Base-by-base conservation (phyloP, 176 grass and related monocot species). In the Aegilops tauschii region DNA sequence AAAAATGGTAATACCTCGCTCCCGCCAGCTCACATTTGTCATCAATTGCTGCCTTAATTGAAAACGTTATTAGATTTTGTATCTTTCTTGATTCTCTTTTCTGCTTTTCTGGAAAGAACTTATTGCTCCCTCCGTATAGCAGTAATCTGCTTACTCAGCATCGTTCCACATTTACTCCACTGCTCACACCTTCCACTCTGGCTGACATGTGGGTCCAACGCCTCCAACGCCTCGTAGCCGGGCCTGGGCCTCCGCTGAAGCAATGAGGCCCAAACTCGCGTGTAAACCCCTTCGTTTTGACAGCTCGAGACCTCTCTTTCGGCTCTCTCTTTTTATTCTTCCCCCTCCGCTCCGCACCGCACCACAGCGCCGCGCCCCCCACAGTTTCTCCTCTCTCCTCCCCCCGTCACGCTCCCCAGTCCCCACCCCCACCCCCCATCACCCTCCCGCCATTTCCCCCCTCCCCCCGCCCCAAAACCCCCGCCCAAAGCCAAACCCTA, bases 401-500 rank as follows among this genome's bases (percentile, higher is more conserved):
- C 39, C 39, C 34, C 67, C 59, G 49, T 65, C 62, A 8, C 64
- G 6, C 29, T 6, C 68, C 45, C 45, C 45, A 4, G 31, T 31
- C 44, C 44, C 11, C 44, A 0, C 49, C 49, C 16, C 50, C 2
- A 0, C 32, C 4, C 25, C 12, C 32, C 4, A 3, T 13, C 35
- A 27, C 18, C 83, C 85, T 85, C 93, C 81, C 85, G 87, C 85
- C 87, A 90, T 79, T 92, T 89, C 90, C 34, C 72, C 72, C 64
- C 77, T 13, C 44, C 14, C 72, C 67, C 45, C 30, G 5, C 12
- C 72, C 81, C 79, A 37, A 82, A 84, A 42, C 77, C 45, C 85
- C 28, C 85, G 21, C 12, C 12, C 16, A 12, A 34, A 18, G 52
- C 25, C 17, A 25, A 93, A 93, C 91, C 91, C 91, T 81, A 90